Base-by-base conservation (phyloP, 768 basidiomycete species). In the Candolleomyces eurysporus region DNA sequence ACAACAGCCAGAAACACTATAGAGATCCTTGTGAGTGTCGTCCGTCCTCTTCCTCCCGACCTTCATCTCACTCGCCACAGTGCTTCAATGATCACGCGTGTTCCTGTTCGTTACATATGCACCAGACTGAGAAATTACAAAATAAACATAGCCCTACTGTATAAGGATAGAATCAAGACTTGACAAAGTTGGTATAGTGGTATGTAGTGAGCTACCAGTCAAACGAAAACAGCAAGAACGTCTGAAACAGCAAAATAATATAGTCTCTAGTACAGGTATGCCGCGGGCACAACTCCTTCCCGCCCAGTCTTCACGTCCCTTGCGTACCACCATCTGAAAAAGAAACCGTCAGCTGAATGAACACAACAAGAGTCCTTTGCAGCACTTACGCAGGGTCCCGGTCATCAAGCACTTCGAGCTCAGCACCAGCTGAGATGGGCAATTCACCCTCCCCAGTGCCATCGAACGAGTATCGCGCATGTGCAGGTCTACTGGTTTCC, bases 271-370 rank as follows among this genome's bases (percentile, higher is more conserved):
- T 92, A 93, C 76, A 93, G 80, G 81, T 96, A 98, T 60, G 92
- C 87, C 46, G 93, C 91, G 9, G 95, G 95, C 54, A 97, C 91
- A 36, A 96, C 91, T 13, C 95, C 95, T 75, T 96, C 92, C 53
- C 80, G 83, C 9, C 94, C 91, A 51, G 89, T 88, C 56, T 84
- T 83, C 21, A 84, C 77, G 72, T 96, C 92, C 36, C 93, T 84
- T 56, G 89, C 92, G 68, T 91, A 96, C 95, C 94, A 97, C 95
- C 95, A 98, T 50, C 94, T 94, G 62, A 61, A 36, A 8, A 11
- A 36, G 31, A 55, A 63, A 71, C 39, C 75, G 65, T n/a, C 26
- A 54, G 57, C n/a, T 53, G 11, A 46, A 52, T 17, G 53, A 13
- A 63, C 39, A 46, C 11, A 13, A 21, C 46, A 49, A 53, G n/a